phyloP scores from a whole-genome alignment of 1,284 basidiomycete species.

The Ganoderma multipileum region DNA sequence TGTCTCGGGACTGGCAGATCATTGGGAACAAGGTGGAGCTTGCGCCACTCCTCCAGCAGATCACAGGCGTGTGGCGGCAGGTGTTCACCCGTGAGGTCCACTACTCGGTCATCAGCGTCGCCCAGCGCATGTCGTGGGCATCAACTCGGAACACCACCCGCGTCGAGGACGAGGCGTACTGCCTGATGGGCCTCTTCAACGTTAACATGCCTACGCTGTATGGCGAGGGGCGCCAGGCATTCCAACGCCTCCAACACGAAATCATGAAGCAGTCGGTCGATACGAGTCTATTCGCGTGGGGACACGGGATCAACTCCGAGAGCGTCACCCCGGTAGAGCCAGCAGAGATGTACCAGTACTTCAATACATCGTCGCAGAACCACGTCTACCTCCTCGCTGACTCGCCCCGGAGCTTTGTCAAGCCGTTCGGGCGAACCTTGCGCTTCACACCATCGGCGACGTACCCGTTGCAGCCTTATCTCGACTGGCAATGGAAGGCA shows the following conservation, averaged over 20 bases:
- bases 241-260: slow-evolving; percentile 11
- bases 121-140: slow-evolving; percentile 13
- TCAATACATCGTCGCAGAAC: not conserved
- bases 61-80: not conserved
- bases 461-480: not conserved
- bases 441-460: not conserved
- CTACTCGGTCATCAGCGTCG: not conserved
- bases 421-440: not conserved
- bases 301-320: not conserved
- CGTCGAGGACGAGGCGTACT: slow-evolving; percentile 15
- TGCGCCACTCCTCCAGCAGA: not conserved
- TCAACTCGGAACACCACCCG: slow-evolving; percentile 5
- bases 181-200: slow-evolving; percentile 15
- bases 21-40: not conserved
- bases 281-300: slow-evolving; percentile 12
- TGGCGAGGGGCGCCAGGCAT: slow-evolving; percentile 13
- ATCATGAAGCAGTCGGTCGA: slow-evolving; percentile 11
- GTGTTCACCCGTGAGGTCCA: not conserved
- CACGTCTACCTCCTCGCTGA: not conserved
- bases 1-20: not conserved
- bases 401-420: not conserved
- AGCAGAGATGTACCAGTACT: slow-evolving; percentile 4
- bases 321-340: not conserved
- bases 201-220: slow-evolving; percentile 16
- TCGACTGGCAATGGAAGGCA: slow-evolving; percentile 4